Base-by-base conservation (phyloP, 2,329 filamentous ascomycete genomes). In the Pezicula rhizophila region DNA sequence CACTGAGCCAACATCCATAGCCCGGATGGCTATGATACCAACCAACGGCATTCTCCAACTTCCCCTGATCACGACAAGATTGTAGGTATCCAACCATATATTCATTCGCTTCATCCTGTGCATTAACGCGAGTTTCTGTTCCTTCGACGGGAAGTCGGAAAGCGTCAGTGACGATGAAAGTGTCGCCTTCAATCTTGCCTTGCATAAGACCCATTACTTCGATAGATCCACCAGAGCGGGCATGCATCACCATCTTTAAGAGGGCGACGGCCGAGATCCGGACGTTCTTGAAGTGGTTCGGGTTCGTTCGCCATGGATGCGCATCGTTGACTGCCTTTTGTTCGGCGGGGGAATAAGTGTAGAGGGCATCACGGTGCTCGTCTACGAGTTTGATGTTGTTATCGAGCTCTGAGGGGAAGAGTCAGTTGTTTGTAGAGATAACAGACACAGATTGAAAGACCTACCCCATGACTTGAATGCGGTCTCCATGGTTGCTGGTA, bases 201-300 rank as follows among this genome's bases (percentile, higher is more conserved):
- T 95, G 87, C 93, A 99, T 99, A 60, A 99, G 70, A 49, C 93
- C 93, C 93, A 99, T 99, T 61, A 99, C 80, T 73, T 99, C 93
- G 57, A 97, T 79, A 25, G 81, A 82, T 49, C 93, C 92, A 56
- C 93, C 93, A 0, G 89, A 91, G n/a, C 93, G 87, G 8, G 93
- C 93, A 67, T 99, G 93, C 88, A 96, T 97, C 56, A 95, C 89
- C 93, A 99, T 99, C 73, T 99, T 99, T 59, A 97, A 80, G 51
- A 99, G 80, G 5, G 93, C 93, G 11, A 96, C 85, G 50, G 93
- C 90, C 46, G 89, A 95, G 69, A 99, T 92, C 61, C 91, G 89
- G 42, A 97, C 89, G 47, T 87, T 79, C 66, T 92, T 95, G 79
- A 97, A 99, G 75, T 96, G 84, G 68, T 89, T 78, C 0, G 86